Evolutionary conservation across 148 eudicot genomes (phyloP), one percentile per base, ranked within the genome.

Genomic region (Silene conica): DNA sequence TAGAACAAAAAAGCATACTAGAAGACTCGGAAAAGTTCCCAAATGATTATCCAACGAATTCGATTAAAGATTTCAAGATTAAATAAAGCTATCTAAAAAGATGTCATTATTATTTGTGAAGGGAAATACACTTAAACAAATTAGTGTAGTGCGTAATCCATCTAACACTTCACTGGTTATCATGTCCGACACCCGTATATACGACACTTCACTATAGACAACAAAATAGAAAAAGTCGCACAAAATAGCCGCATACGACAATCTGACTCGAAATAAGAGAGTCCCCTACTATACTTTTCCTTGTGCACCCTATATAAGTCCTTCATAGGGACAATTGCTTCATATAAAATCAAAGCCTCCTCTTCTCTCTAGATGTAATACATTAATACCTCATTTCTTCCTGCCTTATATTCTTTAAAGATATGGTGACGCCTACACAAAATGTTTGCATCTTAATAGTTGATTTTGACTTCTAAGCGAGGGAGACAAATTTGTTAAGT

Each of bases 41-140:
- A 50, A 63, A n/a, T 67, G 61, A 67, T 25, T 28, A 10, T 38
- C 56, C 66, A 34, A 74, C 22, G 41, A 67, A 75, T 21, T 57
- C 21, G 45, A 31, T 11, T 6, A 41, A 16, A 54, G 16, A 22
- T 23, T 34, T 20, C 60, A 22, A 31, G 4, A 34, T 34, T 34
- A 48, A 19, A 3, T 70, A 23, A 70, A 48, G 50, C 45, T 28
- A 45, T 67, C 48, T 59, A 62, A 45, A 63, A 23, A 16, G 34
- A 43, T 38, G 56, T 43, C 23, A 18, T 1, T 19, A 34, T 21
- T n/a, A 10, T 59, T 59, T 13, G 9, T 13, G 0, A 21, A 60
- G 43, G 46, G 21, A 7, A 31, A 41, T 18, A 55, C 62, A 56
- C 45, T 63, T 1, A 71, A 21, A 22, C 22, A 16, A 67, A 58